phyloP scores from a whole-genome alignment of 345 rosid species.

The Carallia pectinifolia region DNA sequence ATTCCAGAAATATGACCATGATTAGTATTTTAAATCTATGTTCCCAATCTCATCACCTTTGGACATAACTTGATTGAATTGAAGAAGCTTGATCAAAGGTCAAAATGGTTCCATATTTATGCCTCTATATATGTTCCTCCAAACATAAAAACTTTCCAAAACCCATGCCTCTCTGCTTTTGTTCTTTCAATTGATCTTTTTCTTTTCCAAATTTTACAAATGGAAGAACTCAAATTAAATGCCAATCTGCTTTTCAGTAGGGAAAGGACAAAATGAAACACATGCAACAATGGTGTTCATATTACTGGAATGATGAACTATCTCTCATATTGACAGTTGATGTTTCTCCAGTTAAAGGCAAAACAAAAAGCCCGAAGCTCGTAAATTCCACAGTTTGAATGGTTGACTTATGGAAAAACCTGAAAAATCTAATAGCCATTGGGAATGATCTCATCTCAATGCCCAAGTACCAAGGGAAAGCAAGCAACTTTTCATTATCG shows the following conservation, averaged over 20 bases:
- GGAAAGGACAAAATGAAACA: not conserved
- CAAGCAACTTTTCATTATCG: not conserved
- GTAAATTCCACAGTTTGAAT: too few relatives aligned
- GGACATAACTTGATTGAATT: not conserved
- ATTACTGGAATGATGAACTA: too few relatives aligned
- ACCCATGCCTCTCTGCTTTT: not conserved
- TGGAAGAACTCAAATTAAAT: not conserved
- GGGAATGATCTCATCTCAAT: too few relatives aligned
- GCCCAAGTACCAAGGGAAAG: too few relatives aligned
- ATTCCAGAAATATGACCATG: too few relatives aligned
- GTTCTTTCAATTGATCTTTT: not conserved
- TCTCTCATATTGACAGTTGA: too few relatives aligned
- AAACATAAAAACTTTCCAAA: not conserved
- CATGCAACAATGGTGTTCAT: slow-evolving; percentile 2
- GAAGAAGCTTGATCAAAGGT: not conserved
- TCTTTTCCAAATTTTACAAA: not conserved
- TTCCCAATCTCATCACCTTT: not conserved
- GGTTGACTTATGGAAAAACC: too few relatives aligned
- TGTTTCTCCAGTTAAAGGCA: too few relatives aligned
- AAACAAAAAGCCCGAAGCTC: too few relatives aligned
- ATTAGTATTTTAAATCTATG: not conserved
- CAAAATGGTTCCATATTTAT: slow-evolving; percentile 2
- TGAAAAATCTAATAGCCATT: too few relatives aligned
- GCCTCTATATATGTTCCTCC: not conserved
- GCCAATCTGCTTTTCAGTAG: slow-evolving; percentile 1